Base-by-base conservation (phyloP, 2,329 filamentous ascomycete genomes). In the Grosmannia clavigera region DNA sequence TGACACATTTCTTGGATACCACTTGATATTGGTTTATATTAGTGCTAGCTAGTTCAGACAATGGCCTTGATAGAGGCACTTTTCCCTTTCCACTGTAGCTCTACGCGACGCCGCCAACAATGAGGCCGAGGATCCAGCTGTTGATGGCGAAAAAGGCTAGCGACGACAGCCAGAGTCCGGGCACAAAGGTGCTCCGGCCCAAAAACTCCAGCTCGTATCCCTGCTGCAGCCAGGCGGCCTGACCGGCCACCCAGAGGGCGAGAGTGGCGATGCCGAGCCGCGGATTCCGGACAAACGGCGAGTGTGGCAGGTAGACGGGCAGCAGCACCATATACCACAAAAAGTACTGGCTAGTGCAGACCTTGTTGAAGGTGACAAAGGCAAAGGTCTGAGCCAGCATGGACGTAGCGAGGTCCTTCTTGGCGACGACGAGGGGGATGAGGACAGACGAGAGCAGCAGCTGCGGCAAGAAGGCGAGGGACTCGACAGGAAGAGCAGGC, bases 301-400 rank as follows among this genome's bases (percentile, higher is more conserved):
- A 96, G 46, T 75, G 75, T 0, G 92, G 91, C 0, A 99, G 84
- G 70, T 96, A 95, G 57, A 96, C 85, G 0, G 94, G 94, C 3
- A 97, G 77, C 66, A 99, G 89, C 65, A 96, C 83, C 73, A 96
- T 85, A 73, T 99, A 97, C 94, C 94, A 99, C 57, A 99, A 81
- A 72, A 99, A 99, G 72, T 99, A 99, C 90, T 97, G 92, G 68
- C 91, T 96, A 3, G 94, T 99, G 79, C 92, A 97, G 63, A 99
- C 94, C 76, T 99, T 99, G 76, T 99, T 99, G 67, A 97, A 97
- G 0, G 91, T 86, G 4, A 97, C 94, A 72, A 99, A 99, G 0
- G 92, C 90, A 73, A 96, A 96, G 0, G 94, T 97, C 74, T 99
- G 94, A 4, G 90, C 90, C 63, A 97, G 81, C 88, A 97, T 92